A percentile compares a stretch with the other conserved stretches of the same genome.
Conservation (phyloP, 176 grass and related monocot genomes). For the Carex scoparia region DNA sequence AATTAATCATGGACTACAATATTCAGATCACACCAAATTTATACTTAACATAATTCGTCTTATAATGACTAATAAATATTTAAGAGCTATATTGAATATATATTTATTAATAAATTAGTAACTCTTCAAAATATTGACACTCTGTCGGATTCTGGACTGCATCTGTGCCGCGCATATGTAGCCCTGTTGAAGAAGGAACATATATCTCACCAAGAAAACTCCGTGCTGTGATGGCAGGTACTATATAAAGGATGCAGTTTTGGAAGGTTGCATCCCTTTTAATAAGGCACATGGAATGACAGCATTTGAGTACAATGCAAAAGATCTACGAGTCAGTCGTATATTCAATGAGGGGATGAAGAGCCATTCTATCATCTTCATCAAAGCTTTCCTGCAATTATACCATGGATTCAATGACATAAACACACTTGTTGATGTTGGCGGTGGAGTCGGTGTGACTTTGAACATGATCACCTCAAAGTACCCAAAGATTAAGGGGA, state of each 20-base stretch:
- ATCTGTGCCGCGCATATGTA: neutral
- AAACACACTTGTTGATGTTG: constrained; percentile 30
- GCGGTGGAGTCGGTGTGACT: constrained; percentile 21
- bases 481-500: constrained; percentile 22
- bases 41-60: too few species aligned
- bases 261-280: constrained; percentile 32
- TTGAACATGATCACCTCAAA: constrained; percentile 8
- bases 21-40: too few species aligned
- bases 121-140: constrained; percentile 1
- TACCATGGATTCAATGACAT: constrained; percentile 12
- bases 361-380: constrained; percentile 25
- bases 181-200: neutral
- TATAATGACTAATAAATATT: too few species aligned
- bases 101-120: too few species aligned
- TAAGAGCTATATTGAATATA: too few species aligned
- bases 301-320: constrained; percentile 35
- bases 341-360: constrained; percentile 50
- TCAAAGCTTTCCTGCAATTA: constrained; percentile 27
- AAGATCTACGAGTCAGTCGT: constrained; percentile 9
- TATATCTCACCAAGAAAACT: neutral
- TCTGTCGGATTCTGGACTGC: neutral
- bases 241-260: constrained; percentile 26
- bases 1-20: too few species aligned
- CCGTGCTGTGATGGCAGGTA: constrained; percentile 17
- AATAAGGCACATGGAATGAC: constrained; percentile 39